These are phyloP conservation scores for Wallacemonas sp. DNA, from an alignment of 208 protist species.

Conservation along the genomic window DNA sequence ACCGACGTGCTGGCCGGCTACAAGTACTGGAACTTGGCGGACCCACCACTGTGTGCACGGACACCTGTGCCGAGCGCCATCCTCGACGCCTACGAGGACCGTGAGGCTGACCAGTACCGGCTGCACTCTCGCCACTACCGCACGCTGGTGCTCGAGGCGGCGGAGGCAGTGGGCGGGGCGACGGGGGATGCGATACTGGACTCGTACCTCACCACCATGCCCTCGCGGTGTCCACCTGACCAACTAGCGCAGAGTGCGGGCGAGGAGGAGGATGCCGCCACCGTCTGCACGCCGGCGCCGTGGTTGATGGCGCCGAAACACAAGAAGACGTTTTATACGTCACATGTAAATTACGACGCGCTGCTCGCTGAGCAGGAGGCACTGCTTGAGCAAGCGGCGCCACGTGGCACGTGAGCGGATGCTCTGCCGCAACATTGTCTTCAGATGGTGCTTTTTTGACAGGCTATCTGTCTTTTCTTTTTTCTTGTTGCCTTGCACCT, in stretches of 20 bases:
- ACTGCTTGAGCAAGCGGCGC: conserved; percentile 9
- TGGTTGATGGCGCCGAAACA: conserved; percentile 23
- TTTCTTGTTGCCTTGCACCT: not conserved
- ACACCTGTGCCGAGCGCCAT: conserved; percentile 42
- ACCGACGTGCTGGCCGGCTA: conserved; percentile 30
- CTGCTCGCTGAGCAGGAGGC: conserved; percentile 25
- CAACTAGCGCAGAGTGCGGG: conserved; percentile 19
- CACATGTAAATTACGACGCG: conserved; percentile 33
- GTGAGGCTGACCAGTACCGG: conserved; percentile 37
- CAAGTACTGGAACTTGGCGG: conserved; percentile 32
- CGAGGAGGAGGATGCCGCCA: conserved; percentile 21
- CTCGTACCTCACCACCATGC: conserved; percentile 20
- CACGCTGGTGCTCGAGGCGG: conserved; percentile 27
- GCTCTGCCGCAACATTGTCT: no score
- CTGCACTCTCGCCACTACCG: conserved; percentile 48
- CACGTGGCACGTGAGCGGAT: conserved; percentile 1
- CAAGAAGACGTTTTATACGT: conserved; percentile 29
- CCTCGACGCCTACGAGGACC: conserved; percentile 39
- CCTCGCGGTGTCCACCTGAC: conserved; percentile 13
- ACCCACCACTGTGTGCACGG: conserved; percentile 8
- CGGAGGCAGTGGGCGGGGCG: conserved; percentile 21
- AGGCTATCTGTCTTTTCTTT: conserved; percentile 6
- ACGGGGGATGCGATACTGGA: conserved; percentile 22
- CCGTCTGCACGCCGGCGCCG: conserved; percentile 15
- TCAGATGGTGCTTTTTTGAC: no score